phyloP scores from a whole-genome alignment of 1,284 basidiomycete species.

The Wolfiporia cocos region DNA sequence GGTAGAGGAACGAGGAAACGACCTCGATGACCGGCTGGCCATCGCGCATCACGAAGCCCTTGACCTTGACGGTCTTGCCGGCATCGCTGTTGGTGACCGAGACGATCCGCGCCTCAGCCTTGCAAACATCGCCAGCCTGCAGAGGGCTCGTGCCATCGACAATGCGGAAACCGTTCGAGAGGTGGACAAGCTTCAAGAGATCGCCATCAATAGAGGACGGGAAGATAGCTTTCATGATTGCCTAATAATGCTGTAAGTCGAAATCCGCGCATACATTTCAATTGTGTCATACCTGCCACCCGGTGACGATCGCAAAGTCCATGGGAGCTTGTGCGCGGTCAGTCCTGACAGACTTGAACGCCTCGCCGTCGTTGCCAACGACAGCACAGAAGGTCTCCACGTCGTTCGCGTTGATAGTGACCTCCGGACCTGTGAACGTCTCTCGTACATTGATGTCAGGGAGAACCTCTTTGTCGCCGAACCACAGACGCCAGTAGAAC shows the following conservation, averaged over 20 bases:
- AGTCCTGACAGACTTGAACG: constrained; percentile 77
- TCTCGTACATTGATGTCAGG: constrained; percentile 74
- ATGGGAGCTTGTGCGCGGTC: constrained; percentile 82
- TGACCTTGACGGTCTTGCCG: constrained; percentile 92
- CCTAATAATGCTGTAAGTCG: constrained; percentile 37
- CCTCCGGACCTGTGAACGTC: constrained; percentile 80
- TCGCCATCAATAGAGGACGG: constrained; percentile 89
- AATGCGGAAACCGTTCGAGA: constrained; percentile 94
- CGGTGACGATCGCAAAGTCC: constrained; percentile 98
- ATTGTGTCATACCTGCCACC: constrained; percentile 76
- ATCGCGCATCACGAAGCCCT: constrained; percentile 76
- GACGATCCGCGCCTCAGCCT: constrained; percentile 82
- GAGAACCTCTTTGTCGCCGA: constrained; percentile 75
- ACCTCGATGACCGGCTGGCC: constrained; percentile 88
- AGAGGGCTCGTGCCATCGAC: constrained; percentile 75
- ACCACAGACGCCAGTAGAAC: constrained; percentile 97
- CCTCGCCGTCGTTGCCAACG: constrained; percentile 89
- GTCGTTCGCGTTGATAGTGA: constrained; percentile 68
- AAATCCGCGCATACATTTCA: constrained; percentile 5
- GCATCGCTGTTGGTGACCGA: constrained; percentile 90
- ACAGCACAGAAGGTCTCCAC: constrained; percentile 92
- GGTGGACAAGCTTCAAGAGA: constrained; percentile 91
- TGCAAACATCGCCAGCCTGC: constrained; percentile 85
- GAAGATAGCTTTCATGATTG: constrained; percentile 97
- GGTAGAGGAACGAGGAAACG: constrained; percentile 93